Conservation (phyloP, 163 green algal genomes). For the Chloromonas sp. region DNA sequence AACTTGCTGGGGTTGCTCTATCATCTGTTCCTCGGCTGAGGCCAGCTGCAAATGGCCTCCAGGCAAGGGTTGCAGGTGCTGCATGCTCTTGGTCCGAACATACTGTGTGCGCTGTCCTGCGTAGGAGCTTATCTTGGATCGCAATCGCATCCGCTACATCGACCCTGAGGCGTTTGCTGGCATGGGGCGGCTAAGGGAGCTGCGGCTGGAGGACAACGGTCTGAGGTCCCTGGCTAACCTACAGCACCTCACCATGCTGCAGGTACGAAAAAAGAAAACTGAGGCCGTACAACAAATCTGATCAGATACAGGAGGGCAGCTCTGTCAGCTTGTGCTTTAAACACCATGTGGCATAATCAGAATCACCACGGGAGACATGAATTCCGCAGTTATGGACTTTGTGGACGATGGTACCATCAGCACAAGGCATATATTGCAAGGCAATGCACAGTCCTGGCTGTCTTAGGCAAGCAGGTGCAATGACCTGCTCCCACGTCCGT, state of each 20-base stretch:
- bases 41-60: no score
- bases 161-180: conserved; percentile 37
- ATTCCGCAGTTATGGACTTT: neutral
- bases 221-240: conserved; percentile 51
- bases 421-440: neutral
- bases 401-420: no score
- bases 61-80: no score
- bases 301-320: neutral
- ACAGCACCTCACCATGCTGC: conserved; percentile 21
- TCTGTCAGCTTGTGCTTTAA: neutral
- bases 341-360: neutral
- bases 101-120: conserved; percentile 3
- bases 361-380: neutral
- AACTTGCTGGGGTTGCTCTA: no score
- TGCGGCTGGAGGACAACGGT: conserved; percentile 58
- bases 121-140: conserved; percentile 64
- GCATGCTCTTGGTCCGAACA: neutral
- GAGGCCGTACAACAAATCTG: neutral
- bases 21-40: no score
- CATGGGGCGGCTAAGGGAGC: conserved; percentile 44
- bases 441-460: neutral
- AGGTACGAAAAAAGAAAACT: conserved; percentile 1
- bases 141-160: conserved; percentile 60
- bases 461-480: neutral
- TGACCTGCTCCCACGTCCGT: neutral